Base-by-base conservation (phyloP, 2,329 filamentous ascomycete genomes). In the Xylariaceae sp. region DNA sequence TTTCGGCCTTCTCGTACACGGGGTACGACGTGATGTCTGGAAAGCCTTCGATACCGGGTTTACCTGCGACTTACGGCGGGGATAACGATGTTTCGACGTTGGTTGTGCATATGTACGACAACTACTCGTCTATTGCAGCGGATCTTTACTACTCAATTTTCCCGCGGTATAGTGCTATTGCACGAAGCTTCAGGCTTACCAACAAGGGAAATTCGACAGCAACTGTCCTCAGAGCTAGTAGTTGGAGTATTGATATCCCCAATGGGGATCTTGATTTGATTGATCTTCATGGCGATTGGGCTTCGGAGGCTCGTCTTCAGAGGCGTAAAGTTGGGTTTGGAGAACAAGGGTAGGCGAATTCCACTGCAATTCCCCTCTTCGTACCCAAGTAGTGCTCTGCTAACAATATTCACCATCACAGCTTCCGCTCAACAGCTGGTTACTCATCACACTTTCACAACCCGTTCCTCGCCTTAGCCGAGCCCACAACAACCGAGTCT, bases 391-490 rank as follows among this genome's bases (percentile, higher is more conserved):
- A 20, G 12, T 5, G 8, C 8, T 34, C 14, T 36, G 16, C 45
- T 49, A 50, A 50, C 40, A n/a, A n/a, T n/a, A 14, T 40, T 23
- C 47, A 66, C 57, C 2, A 10, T 20, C 16, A 49, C 34, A 80
- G 79, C 5, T 84, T 85, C 57, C 76, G 76, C 14, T 83, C 80
- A 53, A 74, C 70, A 0, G 74, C 72, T 3, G 82, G 82, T 1
- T 85, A 81, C 57, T 80, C 80, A 0, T 83, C 80, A 0, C 79
- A 83, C 52, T 66, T 80, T 2, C 78, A 83, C 57, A 85, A 85
- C 53, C 80, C 81, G 0, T 85, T 85, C 64, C 68, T 85, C 19
- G 71, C 77, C 0, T 62, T 85, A 2, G 69, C 78, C 0, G 67
- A 75, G 3, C 74, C 80, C 0, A 67, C 66, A 1, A 79, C 81